phyloP scores from a whole-genome alignment of 306 rosid species.

The Malus sylvestris region DNA sequence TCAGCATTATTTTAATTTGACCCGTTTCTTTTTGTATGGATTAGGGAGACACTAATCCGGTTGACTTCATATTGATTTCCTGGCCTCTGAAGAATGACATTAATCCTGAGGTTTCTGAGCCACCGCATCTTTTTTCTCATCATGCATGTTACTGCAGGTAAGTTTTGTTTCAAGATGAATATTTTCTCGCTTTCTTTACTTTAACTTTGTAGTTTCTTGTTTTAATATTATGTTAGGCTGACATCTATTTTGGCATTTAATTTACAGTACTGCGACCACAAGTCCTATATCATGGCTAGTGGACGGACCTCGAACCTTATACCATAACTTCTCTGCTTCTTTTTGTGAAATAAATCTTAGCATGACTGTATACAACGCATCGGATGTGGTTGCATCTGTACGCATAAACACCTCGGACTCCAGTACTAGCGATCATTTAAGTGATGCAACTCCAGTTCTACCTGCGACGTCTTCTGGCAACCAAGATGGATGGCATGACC shows the following conservation, averaged over 20 bases:
- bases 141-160: constrained; percentile 89
- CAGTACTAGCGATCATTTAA: constrained; percentile 16
- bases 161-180: constrained; percentile 17
- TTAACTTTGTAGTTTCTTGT: not conserved
- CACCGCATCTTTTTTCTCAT: constrained; percentile 60
- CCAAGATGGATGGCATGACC: constrained; percentile 84
- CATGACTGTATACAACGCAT: constrained; percentile 72
- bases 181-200: no score
- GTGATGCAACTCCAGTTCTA: constrained; percentile 24
- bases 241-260: not conserved
- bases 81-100: constrained; percentile 34
- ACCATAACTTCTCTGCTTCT: constrained; percentile 66
- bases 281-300: constrained; percentile 86
- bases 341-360: constrained; percentile 63
- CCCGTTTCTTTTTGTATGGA: constrained; percentile 23
- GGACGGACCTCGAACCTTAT: constrained; percentile 66
- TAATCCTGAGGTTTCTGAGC: constrained; percentile 36
- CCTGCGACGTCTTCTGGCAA: constrained; percentile 31
- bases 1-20: constrained; percentile 2
- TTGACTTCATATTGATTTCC: constrained; percentile 81
- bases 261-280: constrained; percentile 51
- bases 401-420: constrained; percentile 50
- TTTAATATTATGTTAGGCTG: not conserved
- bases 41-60: constrained; percentile 51
- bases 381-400: constrained; percentile 45